These are phyloP conservation scores for Brachypodium distachyon DNA, from an alignment of 202 grass and related monocot genomes.

Conservation along the genomic window DNA sequence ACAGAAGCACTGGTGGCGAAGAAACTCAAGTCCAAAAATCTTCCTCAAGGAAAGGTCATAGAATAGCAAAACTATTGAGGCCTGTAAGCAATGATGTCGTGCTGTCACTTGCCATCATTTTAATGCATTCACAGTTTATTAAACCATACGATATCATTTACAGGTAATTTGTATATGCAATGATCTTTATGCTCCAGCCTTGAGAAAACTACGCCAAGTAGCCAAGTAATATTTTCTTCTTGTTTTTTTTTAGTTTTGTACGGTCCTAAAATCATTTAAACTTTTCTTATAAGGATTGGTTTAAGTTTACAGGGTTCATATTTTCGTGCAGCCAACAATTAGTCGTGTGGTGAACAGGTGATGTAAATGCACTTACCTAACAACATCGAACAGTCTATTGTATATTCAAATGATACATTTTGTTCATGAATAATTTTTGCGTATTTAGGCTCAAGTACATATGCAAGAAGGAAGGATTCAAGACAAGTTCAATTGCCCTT, in stretches of 20 bases:
- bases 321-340: constrained; percentile 80
- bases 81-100: constrained; percentile 53
- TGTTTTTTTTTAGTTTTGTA: not conserved
- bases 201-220: constrained; percentile 91
- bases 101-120: not conserved
- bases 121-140: not conserved
- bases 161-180: constrained; percentile 99
- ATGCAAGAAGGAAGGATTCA: constrained; percentile 87
- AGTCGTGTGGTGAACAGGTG: constrained; percentile 93
- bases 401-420: constrained; percentile 5
- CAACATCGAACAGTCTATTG: not conserved
- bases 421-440: constrained; percentile 1
- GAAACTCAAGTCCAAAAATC: constrained; percentile 43
- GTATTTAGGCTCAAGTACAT: constrained; percentile 83
- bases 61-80: constrained; percentile 51
- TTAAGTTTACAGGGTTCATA: constrained; percentile 76
- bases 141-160: constrained; percentile 2
- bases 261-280: not conserved
- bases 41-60: constrained; percentile 70
- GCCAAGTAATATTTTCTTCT: constrained; percentile 69
- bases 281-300: constrained; percentile 14
- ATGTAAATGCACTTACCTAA: constrained; percentile 13
- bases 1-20: constrained; percentile 33
- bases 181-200: constrained; percentile 91
- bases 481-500: constrained; percentile 76